phyloP scores from a whole-genome alignment of 352 stramenopile genomes.

The Phytophthora ramorum region DNA sequence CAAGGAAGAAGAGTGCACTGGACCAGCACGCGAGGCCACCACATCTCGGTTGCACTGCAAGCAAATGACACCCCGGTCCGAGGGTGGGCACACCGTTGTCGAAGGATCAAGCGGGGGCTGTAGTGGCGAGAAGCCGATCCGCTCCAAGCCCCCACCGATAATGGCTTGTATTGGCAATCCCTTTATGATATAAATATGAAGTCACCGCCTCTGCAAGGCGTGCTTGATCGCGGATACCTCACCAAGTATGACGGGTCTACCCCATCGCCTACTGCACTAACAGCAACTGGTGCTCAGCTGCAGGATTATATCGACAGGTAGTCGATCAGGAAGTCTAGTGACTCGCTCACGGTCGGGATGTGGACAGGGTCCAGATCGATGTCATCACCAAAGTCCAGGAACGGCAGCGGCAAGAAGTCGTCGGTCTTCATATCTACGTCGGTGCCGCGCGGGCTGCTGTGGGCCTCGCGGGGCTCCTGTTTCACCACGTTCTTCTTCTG shows the following conservation, averaged over 20 bases:
- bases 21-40: slow-evolving; percentile 11
- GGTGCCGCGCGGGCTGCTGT: slow-evolving; percentile 34
- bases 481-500: slow-evolving; percentile 37
- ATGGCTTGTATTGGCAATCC: slow-evolving; percentile 32
- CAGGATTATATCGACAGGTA: slow-evolving; percentile 56
- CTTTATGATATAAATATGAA: slow-evolving; percentile 53
- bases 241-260: slow-evolving; percentile 35
- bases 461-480: slow-evolving; percentile 22
- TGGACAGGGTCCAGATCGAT: slow-evolving; percentile 53
- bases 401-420: slow-evolving; percentile 49
- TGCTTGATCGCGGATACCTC: slow-evolving; percentile 35
- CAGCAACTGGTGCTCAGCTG: slow-evolving; percentile 28
- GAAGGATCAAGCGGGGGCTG: slow-evolving; percentile 26
- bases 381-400: slow-evolving; percentile 53
- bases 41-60: slow-evolving; percentile 18
- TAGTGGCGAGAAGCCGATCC: slow-evolving; percentile 3
- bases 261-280: slow-evolving; percentile 36
- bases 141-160: slow-evolving; percentile 20
- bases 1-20: slow-evolving; percentile 1
- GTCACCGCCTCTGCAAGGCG: slow-evolving; percentile 9
- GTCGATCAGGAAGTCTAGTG: slow-evolving; percentile 72
- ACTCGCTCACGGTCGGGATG: slow-evolving; percentile 68
- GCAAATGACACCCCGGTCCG: slow-evolving; percentile 25
- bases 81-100: slow-evolving; percentile 18
- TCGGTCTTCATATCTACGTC: slow-evolving; percentile 49